Base-by-base conservation (phyloP, 129 eudicot genomes). In the Flaveria robusta region DNA sequence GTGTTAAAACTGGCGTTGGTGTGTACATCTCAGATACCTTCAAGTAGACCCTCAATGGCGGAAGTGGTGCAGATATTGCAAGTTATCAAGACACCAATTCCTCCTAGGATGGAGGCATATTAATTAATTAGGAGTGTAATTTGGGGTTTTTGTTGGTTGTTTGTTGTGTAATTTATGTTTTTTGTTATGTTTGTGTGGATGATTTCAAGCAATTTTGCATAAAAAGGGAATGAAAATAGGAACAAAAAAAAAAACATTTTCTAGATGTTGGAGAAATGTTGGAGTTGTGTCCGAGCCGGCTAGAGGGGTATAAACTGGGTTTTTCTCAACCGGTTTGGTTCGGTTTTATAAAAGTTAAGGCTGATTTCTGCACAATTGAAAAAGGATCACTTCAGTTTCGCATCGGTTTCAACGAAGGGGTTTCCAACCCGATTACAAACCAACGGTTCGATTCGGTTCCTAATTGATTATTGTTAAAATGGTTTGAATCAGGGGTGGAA, bases 11-110 rank as follows among this genome's bases (percentile, higher is more conserved):
- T 95, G 77, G 99, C 97, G 5, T 79, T 95, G 66, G 99, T 95
- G 1, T 95, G 99, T 79, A 91, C 99, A 62, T 91, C 96, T 22
- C 99, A 91, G 82, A 86, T 95, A 74, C 99, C 99, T 67, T 95
- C 99, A 9, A 92, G 97, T 49, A 86, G 99, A 75, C 97, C 97
- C 43, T 89, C 99, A 9, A 95, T 95, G 99, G 84, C 94, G 0
- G 99, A 95, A 63, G 95, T 95, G 24, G 97, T 95, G 43, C 99
- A 95, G 82, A 91, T 95, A 60, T 75, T 95, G 81, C 89, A 95
- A 82, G 99, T 95, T 9, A 95, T 95, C 83, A 89, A 86, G 83
- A 85, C 97, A 31, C 94, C 97, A 3, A 74, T 89, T 29, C 88
- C 92, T 42, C 83, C 77, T 9, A 86, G 90, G 80, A 84, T 76